Evolutionary conservation across 2,329 filamentous ascomycete species (phyloP).

Genomic region (Botrytis medusae): DNA sequence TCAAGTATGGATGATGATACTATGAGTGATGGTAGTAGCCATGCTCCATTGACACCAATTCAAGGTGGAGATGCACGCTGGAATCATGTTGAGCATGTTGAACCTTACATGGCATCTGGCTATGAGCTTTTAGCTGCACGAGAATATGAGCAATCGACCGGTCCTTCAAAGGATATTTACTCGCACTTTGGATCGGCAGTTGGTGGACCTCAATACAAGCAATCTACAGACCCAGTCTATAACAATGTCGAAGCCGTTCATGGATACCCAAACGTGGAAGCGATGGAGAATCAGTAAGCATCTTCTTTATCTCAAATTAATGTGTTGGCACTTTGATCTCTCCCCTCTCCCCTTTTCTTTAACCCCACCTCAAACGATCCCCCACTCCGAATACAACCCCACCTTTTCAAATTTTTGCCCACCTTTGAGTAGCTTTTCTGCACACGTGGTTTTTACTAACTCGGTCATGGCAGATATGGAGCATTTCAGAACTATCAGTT

Average conservation of each 20-base stretch:
- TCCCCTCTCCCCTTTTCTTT: neutral
- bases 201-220: conserved; percentile 48
- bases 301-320: neutral
- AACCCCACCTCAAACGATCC: conserved; percentile 12
- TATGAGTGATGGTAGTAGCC: conserved; percentile 40
- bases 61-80: conserved; percentile 57
- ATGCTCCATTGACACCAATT: conserved; percentile 45
- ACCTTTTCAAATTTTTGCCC: neutral
- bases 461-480: conserved; percentile 27
- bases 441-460: conserved; percentile 10
- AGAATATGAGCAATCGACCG: conserved; percentile 58
- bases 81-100: conserved; percentile 40
- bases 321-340: neutral
- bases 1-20: conserved; percentile 47
- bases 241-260: conserved; percentile 35
- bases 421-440: neutral
- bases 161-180: conserved; percentile 45
- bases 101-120: conserved; percentile 78
- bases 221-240: conserved; percentile 70
- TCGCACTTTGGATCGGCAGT: conserved; percentile 47
- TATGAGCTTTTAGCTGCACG: conserved; percentile 69
- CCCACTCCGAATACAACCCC: conserved; percentile 10
- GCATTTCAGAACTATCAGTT: conserved; percentile 32
- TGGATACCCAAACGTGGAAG: conserved; percentile 34
- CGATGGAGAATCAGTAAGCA: conserved; percentile 38